Evolutionary conservation across 768 basidiomycete genomes (phyloP), one percentile per base, ranked within the genome.

Genomic region (Mycena belliarum): DNA sequence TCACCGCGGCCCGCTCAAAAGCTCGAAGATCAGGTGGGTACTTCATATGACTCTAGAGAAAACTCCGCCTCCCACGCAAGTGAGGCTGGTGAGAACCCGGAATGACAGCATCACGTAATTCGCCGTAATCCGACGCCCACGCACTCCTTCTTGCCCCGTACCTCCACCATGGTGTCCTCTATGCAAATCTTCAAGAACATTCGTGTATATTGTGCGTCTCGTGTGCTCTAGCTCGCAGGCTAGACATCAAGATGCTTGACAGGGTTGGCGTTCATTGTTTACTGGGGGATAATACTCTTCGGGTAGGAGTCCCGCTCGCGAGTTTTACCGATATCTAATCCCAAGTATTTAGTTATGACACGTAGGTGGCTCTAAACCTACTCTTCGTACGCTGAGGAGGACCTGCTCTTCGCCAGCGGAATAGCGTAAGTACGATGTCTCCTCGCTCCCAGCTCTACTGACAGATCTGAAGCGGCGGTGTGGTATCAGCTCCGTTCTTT

Each of bases 281-380:
- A 90, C 70, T 88, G 86, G 85, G 89, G 89, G 1, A 89, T 89
- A 58, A 73, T 91, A n/a, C 75, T 91, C 18, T 93, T 93, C 66
- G 91, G 91, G 61, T 55, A 49, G 44, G 26, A 7, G 14, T 29
- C 5, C 2, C 51, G 32, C 42, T 5, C 9, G n/a, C n/a, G n/a
- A n/a, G n/a, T 57, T 7, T 43, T 11, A 9, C 9, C n/a, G 42
- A 24, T n/a, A 8, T 41, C 18, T 26, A 18, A 1, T 20, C n/a
- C 23, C 54, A 59, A 24, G 21, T 9, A 16, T 46, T 2, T 33
- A 63, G 61, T 65, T 92, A 91, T 65, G 89, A 89, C 68, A 85
- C 86, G 83, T 86, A 66, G 55, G 82, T 77, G 20, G 15, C 9
- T 32, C n/a, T n/a, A n/a, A 20, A 11, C 12, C 21, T 47, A 21